Percentiles rank a stretch among this genome's conserved stretches.
Conservation (phyloP, 495 filamentous ascomycete species). For the Podospora bellae-mahoneyi region DNA sequence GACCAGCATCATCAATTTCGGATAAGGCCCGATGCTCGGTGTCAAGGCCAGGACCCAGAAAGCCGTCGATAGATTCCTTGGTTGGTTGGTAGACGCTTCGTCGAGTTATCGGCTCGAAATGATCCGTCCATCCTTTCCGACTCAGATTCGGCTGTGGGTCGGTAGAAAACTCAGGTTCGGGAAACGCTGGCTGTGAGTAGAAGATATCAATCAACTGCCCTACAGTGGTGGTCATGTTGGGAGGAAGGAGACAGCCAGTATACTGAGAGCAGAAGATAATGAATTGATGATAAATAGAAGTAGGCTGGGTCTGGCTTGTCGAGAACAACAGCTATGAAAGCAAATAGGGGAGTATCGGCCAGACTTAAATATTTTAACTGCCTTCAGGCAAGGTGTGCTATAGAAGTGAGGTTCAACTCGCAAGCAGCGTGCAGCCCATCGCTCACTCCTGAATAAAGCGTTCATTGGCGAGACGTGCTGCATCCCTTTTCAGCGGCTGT, state of each 20-base stretch:
- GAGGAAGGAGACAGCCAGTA: background rate
- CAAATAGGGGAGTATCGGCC: background rate
- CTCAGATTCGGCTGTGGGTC: constrained; percentile 4
- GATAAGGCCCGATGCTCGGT: constrained; percentile 1
- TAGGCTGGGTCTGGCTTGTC: too few relatives aligned
- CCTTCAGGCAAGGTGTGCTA: constrained; percentile 1
- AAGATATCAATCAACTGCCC: constrained; percentile 6
- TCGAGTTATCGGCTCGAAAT: constrained; percentile 4
- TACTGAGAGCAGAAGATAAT: constrained; percentile 3
- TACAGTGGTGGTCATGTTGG: constrained; percentile 10
- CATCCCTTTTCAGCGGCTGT: too few relatives aligned
- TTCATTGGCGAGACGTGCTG: too few relatives aligned
- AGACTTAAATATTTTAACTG: background rate
- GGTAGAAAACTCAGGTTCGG: background rate
- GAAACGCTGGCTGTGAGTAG: background rate
- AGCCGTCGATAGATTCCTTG: constrained; percentile 12
- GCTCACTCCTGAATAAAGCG: too few relatives aligned
- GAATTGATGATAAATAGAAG: too few relatives aligned
- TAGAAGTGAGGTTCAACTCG: background rate
- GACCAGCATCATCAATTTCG: constrained; percentile 7
- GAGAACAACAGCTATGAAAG: too few relatives aligned
- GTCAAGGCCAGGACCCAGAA: constrained; percentile 10
- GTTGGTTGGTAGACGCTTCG: constrained; percentile 6
- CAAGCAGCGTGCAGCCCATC: too few relatives aligned
- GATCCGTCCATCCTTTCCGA: constrained; percentile 11